These are phyloP conservation scores for Trifolium repens DNA, from an alignment of 306 rosid species.

Conservation along the genomic window DNA sequence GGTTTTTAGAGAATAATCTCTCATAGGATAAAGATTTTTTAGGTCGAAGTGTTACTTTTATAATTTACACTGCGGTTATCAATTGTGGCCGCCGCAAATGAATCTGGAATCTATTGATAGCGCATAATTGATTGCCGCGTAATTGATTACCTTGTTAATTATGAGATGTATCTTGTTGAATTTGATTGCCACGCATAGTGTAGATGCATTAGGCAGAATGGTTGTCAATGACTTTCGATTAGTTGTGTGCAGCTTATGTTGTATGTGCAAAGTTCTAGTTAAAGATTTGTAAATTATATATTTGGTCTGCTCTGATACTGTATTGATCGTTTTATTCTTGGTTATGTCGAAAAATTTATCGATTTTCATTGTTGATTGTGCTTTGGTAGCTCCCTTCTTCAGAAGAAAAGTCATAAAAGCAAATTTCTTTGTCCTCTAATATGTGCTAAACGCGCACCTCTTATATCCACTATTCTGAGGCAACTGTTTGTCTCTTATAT, in stretches of 20 bases:
- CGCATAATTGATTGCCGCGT: not conserved
- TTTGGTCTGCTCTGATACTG: not conserved
- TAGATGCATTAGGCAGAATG: not conserved
- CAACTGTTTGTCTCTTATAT: not conserved
- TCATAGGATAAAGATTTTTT: not conserved
- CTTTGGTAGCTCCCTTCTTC: not conserved
- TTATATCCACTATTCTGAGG: not conserved
- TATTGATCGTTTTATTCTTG: not conserved
- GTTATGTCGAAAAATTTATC: not conserved
- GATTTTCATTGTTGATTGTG: slow-evolving; percentile 10
- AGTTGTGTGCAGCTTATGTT: not conserved
- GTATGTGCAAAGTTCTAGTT: too few relatives aligned
- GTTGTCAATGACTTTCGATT: not conserved
- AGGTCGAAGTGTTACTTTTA: too few relatives aligned
- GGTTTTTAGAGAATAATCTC: not conserved
- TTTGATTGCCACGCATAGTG: not conserved
- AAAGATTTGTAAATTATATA: too few relatives aligned
- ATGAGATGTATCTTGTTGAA: not conserved
- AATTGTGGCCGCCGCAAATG: not conserved
- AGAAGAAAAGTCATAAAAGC: not conserved
- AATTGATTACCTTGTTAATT: not conserved
- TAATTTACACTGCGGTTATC: not conserved
- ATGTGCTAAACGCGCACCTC: not conserved
- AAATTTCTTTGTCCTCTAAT: slow-evolving; percentile 10
- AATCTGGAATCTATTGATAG: not conserved